phyloP scores from a whole-genome alignment of 2,329 filamentous ascomycete species.

The Rhexocercosporidium sp. region DNA sequence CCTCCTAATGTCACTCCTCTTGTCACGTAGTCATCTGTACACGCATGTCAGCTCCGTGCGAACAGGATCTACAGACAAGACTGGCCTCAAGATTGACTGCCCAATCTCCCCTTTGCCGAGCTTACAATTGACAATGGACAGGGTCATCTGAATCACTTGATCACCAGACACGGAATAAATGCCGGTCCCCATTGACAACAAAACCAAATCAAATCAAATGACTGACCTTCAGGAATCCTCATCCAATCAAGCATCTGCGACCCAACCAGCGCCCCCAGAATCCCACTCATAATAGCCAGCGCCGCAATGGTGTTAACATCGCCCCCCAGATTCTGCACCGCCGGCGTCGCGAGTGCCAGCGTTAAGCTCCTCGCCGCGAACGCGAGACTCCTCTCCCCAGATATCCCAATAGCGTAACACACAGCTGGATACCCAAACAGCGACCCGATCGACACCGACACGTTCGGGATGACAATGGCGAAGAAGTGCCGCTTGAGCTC shows the following conservation, averaged over 20 bases:
- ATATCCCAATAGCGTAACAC: constrained; percentile 60
- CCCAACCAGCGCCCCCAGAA: constrained; percentile 62
- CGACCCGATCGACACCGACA: constrained; percentile 56
- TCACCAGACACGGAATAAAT: neutral
- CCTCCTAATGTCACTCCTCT: constrained; percentile 65
- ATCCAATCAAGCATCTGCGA: constrained; percentile 53
- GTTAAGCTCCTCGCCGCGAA: constrained; percentile 63
- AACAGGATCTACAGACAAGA: neutral
- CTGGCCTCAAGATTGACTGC: neutral
- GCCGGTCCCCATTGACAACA: neutral
- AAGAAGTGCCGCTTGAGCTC: constrained; percentile 59
- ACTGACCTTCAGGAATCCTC: constrained; percentile 58
- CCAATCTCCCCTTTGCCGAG: neutral
- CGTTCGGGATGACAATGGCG: constrained; percentile 58
- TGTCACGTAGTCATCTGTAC: constrained; percentile 64
- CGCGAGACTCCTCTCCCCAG: constrained; percentile 55
- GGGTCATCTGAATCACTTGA: neutral
- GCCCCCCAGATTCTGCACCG: constrained; percentile 60
- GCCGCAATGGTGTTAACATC: constrained; percentile 61
- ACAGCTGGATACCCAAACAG: constrained; percentile 62
- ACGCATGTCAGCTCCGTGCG: constrained; percentile 17
- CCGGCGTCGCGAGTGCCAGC: constrained; percentile 63
- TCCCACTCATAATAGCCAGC: constrained; percentile 63
- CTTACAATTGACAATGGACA: neutral
- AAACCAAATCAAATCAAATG: neutral